A percentile compares a stretch with the other conserved stretches of the same genome.
These are phyloP conservation scores for Herpotrichia juniperi DNA, from an alignment of 2,329 filamentous ascomycete species.

Conservation along the genomic window DNA sequence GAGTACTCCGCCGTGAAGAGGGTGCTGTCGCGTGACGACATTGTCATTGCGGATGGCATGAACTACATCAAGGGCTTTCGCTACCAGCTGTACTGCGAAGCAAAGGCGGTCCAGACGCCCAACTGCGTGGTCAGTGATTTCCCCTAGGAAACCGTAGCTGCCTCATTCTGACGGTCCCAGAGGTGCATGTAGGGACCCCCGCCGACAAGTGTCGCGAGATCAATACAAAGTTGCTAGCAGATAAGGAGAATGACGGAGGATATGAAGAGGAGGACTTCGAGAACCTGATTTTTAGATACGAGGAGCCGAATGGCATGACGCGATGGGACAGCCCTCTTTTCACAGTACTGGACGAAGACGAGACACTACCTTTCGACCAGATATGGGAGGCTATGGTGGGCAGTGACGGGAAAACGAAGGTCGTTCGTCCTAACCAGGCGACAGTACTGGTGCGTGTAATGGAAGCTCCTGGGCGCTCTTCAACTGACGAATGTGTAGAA, in stretches of 20 bases:
- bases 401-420: conserved; percentile 66
- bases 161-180: conserved; percentile 40
- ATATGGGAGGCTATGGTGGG: conserved; percentile 76
- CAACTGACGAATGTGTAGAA: conserved; percentile 46
- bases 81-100: conserved; percentile 85
- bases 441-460: conserved; percentile 63
- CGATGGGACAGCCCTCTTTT: conserved; percentile 86
- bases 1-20: conserved; percentile 81
- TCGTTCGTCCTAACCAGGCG: conserved; percentile 75
- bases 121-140: conserved; percentile 68
- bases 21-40: conserved; percentile 71
- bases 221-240: conserved; percentile 62
- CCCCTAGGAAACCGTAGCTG: not conserved
- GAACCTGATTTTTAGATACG: conserved; percentile 80
- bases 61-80: conserved; percentile 93
- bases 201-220: conserved; percentile 62
- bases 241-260: conserved; percentile 45
- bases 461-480: not conserved
- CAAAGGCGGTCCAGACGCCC: conserved; percentile 77
- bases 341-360: conserved; percentile 78
- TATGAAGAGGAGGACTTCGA: conserved; percentile 72
- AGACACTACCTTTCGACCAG: conserved; percentile 67
- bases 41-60: conserved; percentile 79
- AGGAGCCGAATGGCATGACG: conserved; percentile 85
- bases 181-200: conserved; percentile 65